Percentiles rank a stretch among this genome's conserved stretches.
Conservation (phyloP, 1,139 yeast genomes). For the Zygoascus meyerae region DNA sequence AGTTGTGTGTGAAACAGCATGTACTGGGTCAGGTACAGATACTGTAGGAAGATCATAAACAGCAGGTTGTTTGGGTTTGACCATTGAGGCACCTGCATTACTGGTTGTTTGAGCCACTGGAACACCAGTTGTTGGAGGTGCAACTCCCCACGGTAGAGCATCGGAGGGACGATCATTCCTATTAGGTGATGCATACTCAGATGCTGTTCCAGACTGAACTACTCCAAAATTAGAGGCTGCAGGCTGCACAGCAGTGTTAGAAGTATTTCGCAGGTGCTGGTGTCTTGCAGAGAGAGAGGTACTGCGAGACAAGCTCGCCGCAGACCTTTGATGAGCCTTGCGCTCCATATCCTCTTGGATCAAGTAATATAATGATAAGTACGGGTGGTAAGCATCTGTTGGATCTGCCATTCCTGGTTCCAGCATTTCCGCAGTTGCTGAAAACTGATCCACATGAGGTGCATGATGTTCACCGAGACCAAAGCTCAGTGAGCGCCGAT, state of each 20-base stretch:
- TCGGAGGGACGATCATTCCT: no score
- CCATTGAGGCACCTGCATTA: no score
- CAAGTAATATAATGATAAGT: slow-evolving; percentile 77
- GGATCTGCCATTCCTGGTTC: slow-evolving; percentile 50
- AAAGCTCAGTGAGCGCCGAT: slow-evolving; percentile 13
- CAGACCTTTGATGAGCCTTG: neutral
- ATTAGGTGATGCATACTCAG: no score
- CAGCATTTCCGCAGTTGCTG: neutral
- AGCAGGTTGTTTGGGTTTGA: neutral
- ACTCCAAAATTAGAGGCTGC: no score
- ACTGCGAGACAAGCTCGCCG: slow-evolving; percentile 5
- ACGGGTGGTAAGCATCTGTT: slow-evolving; percentile 85
- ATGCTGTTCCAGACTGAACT: no score
- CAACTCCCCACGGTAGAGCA: no score
- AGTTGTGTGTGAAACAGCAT: slow-evolving; percentile 10
- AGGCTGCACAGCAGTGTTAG: no score
- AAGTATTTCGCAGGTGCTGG: neutral
- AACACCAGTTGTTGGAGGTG: no score
- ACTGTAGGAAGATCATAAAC: slow-evolving; percentile 12
- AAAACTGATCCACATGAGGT: slow-evolving; percentile 1
- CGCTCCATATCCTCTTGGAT: slow-evolving; percentile 76
- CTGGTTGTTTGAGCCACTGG: no score
- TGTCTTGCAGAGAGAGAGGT: slow-evolving; percentile 7
- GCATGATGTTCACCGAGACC: slow-evolving; percentile 3
- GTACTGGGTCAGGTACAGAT: slow-evolving; percentile 20